A percentile compares a stretch with the other conserved stretches of the same genome.
These are phyloP conservation scores for Lithohypha guttulata DNA, from an alignment of 2,329 filamentous ascomycete genomes.

Conservation along the genomic window DNA sequence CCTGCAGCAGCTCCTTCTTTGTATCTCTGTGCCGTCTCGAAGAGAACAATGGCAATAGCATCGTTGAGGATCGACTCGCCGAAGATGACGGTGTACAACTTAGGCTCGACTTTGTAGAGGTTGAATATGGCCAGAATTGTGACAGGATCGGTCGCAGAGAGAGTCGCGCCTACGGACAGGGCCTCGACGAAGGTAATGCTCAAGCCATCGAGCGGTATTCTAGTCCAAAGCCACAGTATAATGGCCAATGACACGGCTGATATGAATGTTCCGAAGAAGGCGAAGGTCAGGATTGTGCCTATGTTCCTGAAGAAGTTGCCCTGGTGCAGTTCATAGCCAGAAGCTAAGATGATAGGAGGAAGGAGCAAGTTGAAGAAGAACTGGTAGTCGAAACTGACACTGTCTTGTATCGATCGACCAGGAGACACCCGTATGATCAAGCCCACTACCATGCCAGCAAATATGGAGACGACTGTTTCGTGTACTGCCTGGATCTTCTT, in stretches of 20 bases:
- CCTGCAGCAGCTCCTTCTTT: constrained; percentile 60
- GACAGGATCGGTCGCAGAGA: constrained; percentile 93
- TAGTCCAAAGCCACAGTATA: constrained; percentile 80
- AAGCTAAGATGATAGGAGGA: constrained; percentile 95
- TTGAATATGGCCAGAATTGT: constrained; percentile 99
- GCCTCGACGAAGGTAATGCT: constrained; percentile 88
- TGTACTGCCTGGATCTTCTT: constrained; percentile 96
- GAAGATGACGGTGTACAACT: constrained; percentile 97
- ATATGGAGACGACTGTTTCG: constrained; percentile 96
- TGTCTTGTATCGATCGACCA: constrained; percentile 72
- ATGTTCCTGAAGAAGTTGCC: constrained; percentile 99
- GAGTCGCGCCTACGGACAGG: constrained; percentile 88
- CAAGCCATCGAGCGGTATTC: constrained; percentile 73
- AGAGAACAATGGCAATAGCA: constrained; percentile 95
- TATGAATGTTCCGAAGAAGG: constrained; percentile 92
- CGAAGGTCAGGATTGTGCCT: constrained; percentile 92
- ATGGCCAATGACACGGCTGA: constrained; percentile 89
- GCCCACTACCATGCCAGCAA: constrained; percentile 93
- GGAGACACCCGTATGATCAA: constrained; percentile 73
- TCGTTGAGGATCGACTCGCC: constrained; percentile 97
- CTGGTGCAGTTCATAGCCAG: constrained; percentile 94
- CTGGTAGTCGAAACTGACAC: constrained; percentile 95
- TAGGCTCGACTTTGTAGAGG: constrained; percentile 97
- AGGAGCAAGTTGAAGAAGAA: constrained; percentile 99
- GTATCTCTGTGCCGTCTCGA: constrained; percentile 93